A percentile compares a stretch with the other conserved stretches of the same genome.
These are phyloP conservation scores for Ceratobasidium sp. DNA, from an alignment of 1,284 basidiomycete genomes.

Conservation along the genomic window DNA sequence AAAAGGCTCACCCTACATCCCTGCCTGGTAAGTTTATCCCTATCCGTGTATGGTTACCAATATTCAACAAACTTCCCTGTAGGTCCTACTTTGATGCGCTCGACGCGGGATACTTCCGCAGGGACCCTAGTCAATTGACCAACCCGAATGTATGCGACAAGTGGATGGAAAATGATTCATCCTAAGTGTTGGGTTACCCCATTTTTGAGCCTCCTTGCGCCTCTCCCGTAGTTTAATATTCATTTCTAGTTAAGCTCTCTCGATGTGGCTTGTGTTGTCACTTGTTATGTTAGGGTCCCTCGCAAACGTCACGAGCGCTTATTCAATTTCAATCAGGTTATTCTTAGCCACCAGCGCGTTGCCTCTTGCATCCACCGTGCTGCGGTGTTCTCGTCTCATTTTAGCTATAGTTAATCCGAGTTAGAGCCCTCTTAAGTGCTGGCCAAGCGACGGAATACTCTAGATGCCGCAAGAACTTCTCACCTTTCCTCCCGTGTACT, in stretches of 20 bases:
- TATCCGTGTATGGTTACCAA: neutral
- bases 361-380: slow-evolving; percentile 9
- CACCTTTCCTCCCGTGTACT: slow-evolving; percentile 79
- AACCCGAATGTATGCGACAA: slow-evolving; percentile 71
- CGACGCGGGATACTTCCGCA: slow-evolving; percentile 69
- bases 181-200: neutral
- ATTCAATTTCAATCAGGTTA: slow-evolving; percentile 21
- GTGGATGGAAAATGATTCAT: slow-evolving; percentile 52
- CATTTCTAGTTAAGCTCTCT: neutral
- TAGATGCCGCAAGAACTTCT: slow-evolving; percentile 61
- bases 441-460: neutral
- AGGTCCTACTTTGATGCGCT: slow-evolving; percentile 82
- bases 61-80: slow-evolving; percentile 9
- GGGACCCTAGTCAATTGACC: slow-evolving; percentile 69
- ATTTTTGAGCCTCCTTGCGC: neutral
- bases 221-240: neutral
- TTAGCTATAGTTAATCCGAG: neutral
- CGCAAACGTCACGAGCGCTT: slow-evolving; percentile 18
- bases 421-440: neutral
- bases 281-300: neutral
- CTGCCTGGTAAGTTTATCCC: slow-evolving; percentile 32
- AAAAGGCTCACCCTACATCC: slow-evolving; percentile 51
- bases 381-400: neutral
- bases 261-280: neutral
- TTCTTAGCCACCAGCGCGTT: slow-evolving; percentile 10